phyloP scores from a whole-genome alignment of 2,329 filamentous ascomycete species.

The Colletotrichum destructivum region DNA sequence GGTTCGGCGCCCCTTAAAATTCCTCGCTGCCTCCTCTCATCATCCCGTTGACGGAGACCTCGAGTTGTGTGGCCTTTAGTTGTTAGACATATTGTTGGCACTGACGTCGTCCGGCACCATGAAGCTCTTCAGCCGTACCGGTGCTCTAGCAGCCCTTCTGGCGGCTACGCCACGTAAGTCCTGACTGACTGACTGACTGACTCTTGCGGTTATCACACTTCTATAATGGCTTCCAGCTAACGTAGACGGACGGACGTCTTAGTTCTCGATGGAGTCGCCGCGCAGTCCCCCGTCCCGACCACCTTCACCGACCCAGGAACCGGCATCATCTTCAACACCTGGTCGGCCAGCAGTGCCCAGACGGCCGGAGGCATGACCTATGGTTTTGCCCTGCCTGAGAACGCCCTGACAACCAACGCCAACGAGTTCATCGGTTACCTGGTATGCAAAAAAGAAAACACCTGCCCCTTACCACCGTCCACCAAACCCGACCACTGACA shows the following conservation, averaged over 20 bases:
- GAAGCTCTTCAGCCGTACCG: conserved; percentile 38
- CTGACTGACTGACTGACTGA: too few species aligned
- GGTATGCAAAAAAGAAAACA: conserved; percentile 50
- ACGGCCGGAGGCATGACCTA: conserved; percentile 64
- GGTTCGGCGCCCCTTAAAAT: conserved; percentile 25
- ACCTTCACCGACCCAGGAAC: conserved; percentile 62
- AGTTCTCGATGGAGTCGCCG: conserved; percentile 40
- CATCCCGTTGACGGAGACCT: neutral
- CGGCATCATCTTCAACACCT: conserved; percentile 69
- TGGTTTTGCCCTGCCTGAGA: conserved; percentile 68
- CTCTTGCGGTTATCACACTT: too few species aligned
- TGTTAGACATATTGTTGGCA: conserved; percentile 26
- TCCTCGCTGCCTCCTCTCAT: neutral
- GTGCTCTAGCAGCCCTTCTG: conserved; percentile 39
- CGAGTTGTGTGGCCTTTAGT: neutral
- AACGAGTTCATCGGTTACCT: conserved; percentile 74
- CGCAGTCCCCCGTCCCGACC: conserved; percentile 41
- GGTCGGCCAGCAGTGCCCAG: conserved; percentile 54
- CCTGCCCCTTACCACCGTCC: too few species aligned
- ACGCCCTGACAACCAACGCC: conserved; percentile 62
- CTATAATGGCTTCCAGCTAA: neutral
- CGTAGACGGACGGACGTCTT: too few species aligned
- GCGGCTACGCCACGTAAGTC: conserved; percentile 33
- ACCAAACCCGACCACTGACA: neutral
- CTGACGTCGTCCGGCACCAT: conserved; percentile 30